Conservation (phyloP, 1,284 basidiomycete genomes). For the Papiliotrema flavescens region DNA sequence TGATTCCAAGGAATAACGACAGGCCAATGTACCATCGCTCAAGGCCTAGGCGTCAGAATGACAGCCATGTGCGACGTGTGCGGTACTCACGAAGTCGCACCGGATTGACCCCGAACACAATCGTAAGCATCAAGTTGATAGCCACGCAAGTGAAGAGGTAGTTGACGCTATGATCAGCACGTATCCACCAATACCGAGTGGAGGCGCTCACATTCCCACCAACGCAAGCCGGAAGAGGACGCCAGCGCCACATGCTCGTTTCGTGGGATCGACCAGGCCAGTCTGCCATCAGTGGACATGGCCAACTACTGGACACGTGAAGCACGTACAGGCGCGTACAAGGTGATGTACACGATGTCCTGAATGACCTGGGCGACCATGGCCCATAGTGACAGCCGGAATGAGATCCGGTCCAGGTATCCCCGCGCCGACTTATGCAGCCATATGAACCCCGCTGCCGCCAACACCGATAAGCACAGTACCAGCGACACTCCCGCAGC, state of each 20-base stretch:
- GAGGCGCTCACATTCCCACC: conserved; percentile 17
- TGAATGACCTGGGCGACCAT: conserved; percentile 21
- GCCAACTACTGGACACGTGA: not conserved
- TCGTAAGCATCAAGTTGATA: conserved; percentile 23
- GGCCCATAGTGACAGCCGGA: conserved; percentile 19
- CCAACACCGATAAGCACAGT: not conserved
- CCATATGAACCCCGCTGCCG: not conserved
- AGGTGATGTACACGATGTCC: conserved; percentile 17
- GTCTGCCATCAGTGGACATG: not conserved
- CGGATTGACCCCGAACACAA: conserved; percentile 21
- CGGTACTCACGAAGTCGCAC: conserved; percentile 14
- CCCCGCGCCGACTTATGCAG: not conserved
- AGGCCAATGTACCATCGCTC: conserved; percentile 4
- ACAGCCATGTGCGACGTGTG: not conserved
- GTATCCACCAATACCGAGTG: not conserved
- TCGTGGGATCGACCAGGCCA: not conserved
- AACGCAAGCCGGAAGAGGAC: conserved; percentile 21
- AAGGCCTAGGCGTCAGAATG: not conserved
- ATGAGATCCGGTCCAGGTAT: conserved; percentile 22
- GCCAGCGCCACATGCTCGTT: conserved; percentile 11
- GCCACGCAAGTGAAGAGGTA: conserved; percentile 24
- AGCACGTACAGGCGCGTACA: conserved; percentile 8
- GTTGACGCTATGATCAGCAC: conserved; percentile 17
- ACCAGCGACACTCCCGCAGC: not conserved
- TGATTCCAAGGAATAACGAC: conserved; percentile 1